These are phyloP conservation scores for Onygenales sp. DNA, from an alignment of 2,329 filamentous ascomycete species.

Conservation along the genomic window DNA sequence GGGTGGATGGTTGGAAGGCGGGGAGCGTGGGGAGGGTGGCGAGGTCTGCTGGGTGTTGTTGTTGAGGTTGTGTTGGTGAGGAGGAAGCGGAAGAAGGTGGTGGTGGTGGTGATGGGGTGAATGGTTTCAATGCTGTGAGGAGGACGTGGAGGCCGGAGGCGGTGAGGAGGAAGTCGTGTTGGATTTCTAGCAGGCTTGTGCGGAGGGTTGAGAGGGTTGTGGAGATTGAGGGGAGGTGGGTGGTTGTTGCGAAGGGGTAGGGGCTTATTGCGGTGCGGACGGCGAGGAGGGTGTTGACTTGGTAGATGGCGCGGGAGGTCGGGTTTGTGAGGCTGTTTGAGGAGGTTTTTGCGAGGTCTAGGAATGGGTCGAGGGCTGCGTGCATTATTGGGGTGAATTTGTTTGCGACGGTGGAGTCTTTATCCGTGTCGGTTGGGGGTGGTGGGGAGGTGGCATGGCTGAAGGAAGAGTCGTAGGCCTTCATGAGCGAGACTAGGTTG, in stretches of 20 bases:
- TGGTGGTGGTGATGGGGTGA: slow-evolving; percentile 15
- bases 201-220: slow-evolving; percentile 38
- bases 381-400: slow-evolving; percentile 66
- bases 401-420: slow-evolving; percentile 48
- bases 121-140: slow-evolving; percentile 46
- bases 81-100: slow-evolving; percentile 5
- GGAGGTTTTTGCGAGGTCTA: slow-evolving; percentile 53
- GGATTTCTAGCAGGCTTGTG: slow-evolving; percentile 52
- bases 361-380: slow-evolving; percentile 78
- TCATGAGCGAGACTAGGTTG: slow-evolving; percentile 68
- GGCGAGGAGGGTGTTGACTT: slow-evolving; percentile 38
- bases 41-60: slow-evolving; percentile 34
- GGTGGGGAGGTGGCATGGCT: slow-evolving; percentile 20
- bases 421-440: slow-evolving; percentile 22
- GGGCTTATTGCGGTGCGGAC: slow-evolving; percentile 27
- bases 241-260: slow-evolving; percentile 52
- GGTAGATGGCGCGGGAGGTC: slow-evolving; percentile 40
- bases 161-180: slow-evolving; percentile 62
- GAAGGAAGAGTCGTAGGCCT: slow-evolving; percentile 76
- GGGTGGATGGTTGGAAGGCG: slow-evolving; percentile 48
- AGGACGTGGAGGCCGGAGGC: slow-evolving; percentile 64
- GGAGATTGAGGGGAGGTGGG: slow-evolving; percentile 49
- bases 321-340: slow-evolving; percentile 28
- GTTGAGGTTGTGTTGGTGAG: background rate
- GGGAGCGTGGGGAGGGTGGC: slow-evolving; percentile 46